Evolutionary conservation across 768 basidiomycete genomes (phyloP), one percentile per base, ranked within the genome.

Genomic region (Terana coerulea): DNA sequence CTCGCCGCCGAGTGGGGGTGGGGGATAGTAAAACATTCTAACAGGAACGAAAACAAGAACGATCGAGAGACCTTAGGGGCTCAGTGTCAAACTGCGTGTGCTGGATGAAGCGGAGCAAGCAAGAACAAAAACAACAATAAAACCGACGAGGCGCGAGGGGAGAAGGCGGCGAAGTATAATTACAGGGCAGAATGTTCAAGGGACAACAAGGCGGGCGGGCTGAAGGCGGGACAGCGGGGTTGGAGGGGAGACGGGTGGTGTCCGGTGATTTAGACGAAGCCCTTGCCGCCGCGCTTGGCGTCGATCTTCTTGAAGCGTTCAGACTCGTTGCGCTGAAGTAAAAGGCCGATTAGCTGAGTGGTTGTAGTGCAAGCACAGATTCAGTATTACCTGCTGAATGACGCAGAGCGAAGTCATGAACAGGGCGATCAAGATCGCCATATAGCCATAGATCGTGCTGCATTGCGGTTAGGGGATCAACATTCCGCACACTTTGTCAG

Each of bases 251-350:
- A 12, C 17, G 19, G 21, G 43, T n/a, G n/a, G n/a, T n/a, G n/a
- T n/a, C n/a, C n/a, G 17, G 17, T 24, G 36, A 21, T 45, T 63
- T 70, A 95, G 55, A 94, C 91, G 61, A 95, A 95, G 55, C 90
- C 88, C 55, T 76, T 72, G 44, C 91, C 90, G 56, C 90, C 91
- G 57, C 89, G 85, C 71, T 95, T 95, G 50, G 81, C 80, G 59
- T 95, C 91, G 56, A 95, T 95, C 71, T 77, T 87, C 75, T 80
- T 84, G 77, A 95, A 95, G 30, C 92, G 84, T 59, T 88, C 86
- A 51, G 79, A 75, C 68, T 93, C 85, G 65, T 83, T 73, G 59
- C 91, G 79, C 89, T 91, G 72, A 45, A 53, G 41, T 46, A 29
- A n/a, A n/a, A n/a, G n/a, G n/a, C n/a, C n/a, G n/a, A n/a, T n/a